A percentile compares a stretch with the other conserved stretches of the same genome.
phyloP scores from a whole-genome alignment of 768 basidiomycete genomes.

The Naganishia antarctica region DNA sequence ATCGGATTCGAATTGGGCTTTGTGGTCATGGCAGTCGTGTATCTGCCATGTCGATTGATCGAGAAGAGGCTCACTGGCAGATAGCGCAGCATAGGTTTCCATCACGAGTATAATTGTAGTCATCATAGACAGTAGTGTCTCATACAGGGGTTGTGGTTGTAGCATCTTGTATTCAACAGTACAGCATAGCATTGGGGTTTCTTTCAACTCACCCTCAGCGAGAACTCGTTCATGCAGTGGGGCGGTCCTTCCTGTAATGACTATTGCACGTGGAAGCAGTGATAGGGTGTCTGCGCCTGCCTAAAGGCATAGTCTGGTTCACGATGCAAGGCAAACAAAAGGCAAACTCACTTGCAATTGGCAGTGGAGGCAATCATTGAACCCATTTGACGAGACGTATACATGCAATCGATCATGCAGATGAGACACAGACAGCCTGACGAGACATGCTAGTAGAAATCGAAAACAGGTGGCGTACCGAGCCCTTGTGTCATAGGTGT shows the following conservation, averaged over 20 bases:
- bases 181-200: background rate
- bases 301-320: too few species aligned
- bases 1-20: conserved; percentile 41
- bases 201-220: background rate
- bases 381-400: background rate
- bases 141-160: background rate
- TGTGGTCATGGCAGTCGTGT: conserved; percentile 35
- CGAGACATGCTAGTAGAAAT: conserved; percentile 5
- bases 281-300: too few species aligned
- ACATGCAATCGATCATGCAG: conserved; percentile 15
- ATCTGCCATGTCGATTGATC: conserved; percentile 35
- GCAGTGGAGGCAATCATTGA: background rate
- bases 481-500: background rate
- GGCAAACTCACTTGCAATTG: conserved; percentile 14
- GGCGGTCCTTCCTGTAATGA: too few species aligned
- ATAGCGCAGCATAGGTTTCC: conserved; percentile 14
- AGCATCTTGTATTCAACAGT: conserved; percentile 10
- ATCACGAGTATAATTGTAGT: background rate
- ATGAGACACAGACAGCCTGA: background rate
- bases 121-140: background rate
- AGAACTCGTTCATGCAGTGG: too few species aligned
- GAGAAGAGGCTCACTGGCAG: conserved; percentile 39
- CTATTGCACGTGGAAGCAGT: too few species aligned
- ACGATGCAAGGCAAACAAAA: background rate
- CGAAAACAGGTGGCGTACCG: conserved; percentile 23